Base-by-base conservation (phyloP, 208 protist species). In the Trypanosomatidae sp. region DNA sequence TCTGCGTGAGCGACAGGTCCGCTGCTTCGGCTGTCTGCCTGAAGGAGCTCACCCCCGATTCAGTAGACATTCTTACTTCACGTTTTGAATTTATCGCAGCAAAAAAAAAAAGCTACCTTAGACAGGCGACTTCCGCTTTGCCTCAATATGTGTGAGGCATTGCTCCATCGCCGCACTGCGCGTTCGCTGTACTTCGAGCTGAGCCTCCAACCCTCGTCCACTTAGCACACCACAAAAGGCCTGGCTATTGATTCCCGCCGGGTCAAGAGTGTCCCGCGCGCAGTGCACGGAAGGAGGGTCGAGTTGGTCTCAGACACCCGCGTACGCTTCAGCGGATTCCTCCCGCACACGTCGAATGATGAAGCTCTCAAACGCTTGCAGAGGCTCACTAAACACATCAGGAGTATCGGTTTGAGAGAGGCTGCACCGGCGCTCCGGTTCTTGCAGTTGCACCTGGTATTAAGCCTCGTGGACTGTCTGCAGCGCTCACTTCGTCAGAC, bases 331-430 rank as follows among this genome's bases (percentile, higher is more conserved):
- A 28, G 22, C 22, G 58, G 68, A 59, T 74, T 77, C 69, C 39
- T 69, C 47, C 28, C 62, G 74, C 13, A 88, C 81, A 49, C 73
- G 81, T 33, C 67, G 58, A 55, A 91, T 80, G 43, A 88, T 75
- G 69, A 76, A 91, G 5, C 64, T 64, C 66, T 87, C 81, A 70
- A 91, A 87, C 19, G 43, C 53, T 3, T 59, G 55, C 44, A 88
- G 68, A 1, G 56, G 79, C 33, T 81, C 62, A 17, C 69, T 55
- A 46, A 84, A 9, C 7, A 74, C 67, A 36, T 58, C 50, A 60
- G 30, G 50, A 36, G 28, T 59, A 15, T 10, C 19, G n/a, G 43
- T 17, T 36, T 58, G 55, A 22, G 46, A 36, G 47, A 53, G 33
- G 52, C 53, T 44, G 22, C 56, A 13, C n/a, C 13, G 7, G 50